These are phyloP conservation scores for Collybia sp. DNA, from an alignment of 768 basidiomycete species.

Conservation along the genomic window DNA sequence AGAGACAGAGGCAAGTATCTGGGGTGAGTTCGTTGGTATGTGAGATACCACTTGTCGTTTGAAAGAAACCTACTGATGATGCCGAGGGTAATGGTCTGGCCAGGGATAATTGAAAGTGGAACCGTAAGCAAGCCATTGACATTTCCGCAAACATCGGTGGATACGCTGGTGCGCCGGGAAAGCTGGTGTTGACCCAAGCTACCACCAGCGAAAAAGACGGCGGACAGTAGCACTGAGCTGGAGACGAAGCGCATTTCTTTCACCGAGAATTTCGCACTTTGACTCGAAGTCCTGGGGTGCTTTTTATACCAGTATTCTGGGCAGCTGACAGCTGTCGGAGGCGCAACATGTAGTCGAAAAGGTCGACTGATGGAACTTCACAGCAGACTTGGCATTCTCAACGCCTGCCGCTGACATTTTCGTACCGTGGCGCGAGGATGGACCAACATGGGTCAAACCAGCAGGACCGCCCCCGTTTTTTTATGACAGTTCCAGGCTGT, in stretches of 20 bases:
- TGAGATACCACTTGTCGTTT: background rate
- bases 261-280: background rate
- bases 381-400: too few species aligned
- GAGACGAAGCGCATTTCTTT: constrained; percentile 6
- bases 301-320: too few species aligned
- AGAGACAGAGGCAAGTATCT: constrained; percentile 42
- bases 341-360: too few species aligned
- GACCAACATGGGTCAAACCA: too few species aligned
- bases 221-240: background rate
- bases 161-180: constrained; percentile 2
- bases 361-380: too few species aligned
- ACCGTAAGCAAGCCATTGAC: constrained; percentile 24
- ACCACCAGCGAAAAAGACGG: constrained; percentile 1
- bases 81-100: constrained; percentile 21
- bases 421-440: too few species aligned
- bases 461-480: too few species aligned
- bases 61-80: constrained; percentile 17
- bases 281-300: too few species aligned
- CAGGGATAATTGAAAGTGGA: constrained; percentile 16
- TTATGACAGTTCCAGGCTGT: too few species aligned
- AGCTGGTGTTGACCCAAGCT: constrained; percentile 5
- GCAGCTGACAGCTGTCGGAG: too few species aligned
- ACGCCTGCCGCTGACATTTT: too few species aligned
- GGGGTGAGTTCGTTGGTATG: background rate
- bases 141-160: constrained; percentile 33